Conservation (phyloP, 129 eudicot species). For the Chrysanthemum seticuspe region DNA sequence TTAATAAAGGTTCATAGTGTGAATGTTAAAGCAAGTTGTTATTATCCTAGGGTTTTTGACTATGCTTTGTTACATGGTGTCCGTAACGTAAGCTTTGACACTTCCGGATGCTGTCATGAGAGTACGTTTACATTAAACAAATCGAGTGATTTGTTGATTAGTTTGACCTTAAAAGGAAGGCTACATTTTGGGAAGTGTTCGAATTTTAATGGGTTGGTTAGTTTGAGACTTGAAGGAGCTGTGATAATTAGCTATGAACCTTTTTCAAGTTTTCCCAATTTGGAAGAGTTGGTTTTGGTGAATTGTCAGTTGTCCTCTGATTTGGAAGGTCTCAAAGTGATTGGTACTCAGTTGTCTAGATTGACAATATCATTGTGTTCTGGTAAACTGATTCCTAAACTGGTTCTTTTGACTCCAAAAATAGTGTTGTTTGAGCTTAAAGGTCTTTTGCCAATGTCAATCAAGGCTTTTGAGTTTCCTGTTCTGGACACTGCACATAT, state of each 20-base stretch:
- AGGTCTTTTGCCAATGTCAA: slow-evolving; percentile 21
- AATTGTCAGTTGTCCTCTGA: slow-evolving; percentile 16
- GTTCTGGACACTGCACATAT: slow-evolving; percentile 13
- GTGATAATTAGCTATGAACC: slow-evolving; percentile 12
- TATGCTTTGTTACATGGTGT: slow-evolving; percentile 7
- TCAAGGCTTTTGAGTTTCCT: slow-evolving; percentile 16
- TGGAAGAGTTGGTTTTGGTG: slow-evolving; percentile 26
- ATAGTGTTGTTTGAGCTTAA: slow-evolving; percentile 19
- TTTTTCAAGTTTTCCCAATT: slow-evolving; percentile 24
- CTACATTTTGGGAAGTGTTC: slow-evolving; percentile 1
- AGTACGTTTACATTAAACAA: no score
- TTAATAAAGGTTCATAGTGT: slow-evolving; percentile 22
- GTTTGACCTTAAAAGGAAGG: slow-evolving; percentile 17
- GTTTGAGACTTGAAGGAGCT: slow-evolving; percentile 18
- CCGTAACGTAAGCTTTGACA: slow-evolving; percentile 19
- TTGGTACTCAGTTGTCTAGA: slow-evolving; percentile 12
- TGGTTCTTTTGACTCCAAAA: slow-evolving; percentile 25
- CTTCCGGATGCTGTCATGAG: neutral
- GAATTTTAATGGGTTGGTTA: slow-evolving; percentile 6
- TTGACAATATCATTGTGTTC: slow-evolving; percentile 26
- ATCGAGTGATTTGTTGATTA: slow-evolving; percentile 8
- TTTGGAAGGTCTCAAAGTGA: slow-evolving; percentile 14
- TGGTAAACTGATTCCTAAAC: slow-evolving; percentile 26
- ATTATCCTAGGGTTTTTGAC: neutral
- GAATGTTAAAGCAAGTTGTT: slow-evolving; percentile 8